Conservation (phyloP, 2,329 filamentous ascomycete species). For the Hypoxylon sp. region DNA sequence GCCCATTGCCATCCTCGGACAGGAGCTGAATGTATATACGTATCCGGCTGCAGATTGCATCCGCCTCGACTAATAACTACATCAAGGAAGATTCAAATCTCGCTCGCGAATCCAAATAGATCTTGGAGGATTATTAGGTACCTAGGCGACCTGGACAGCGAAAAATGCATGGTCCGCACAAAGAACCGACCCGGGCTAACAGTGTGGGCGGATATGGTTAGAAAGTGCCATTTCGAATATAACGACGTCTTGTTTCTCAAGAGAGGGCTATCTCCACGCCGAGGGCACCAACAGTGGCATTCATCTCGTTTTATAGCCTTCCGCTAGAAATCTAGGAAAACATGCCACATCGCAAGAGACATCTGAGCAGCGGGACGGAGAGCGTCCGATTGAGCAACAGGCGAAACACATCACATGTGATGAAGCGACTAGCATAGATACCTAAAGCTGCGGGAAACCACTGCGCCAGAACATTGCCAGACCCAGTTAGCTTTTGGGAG, state of each 20-base stretch:
- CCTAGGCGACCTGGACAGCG: neutral
- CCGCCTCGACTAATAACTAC: neutral
- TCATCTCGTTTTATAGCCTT: constrained; percentile 18
- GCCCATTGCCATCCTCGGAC: neutral
- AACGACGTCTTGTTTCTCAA: constrained; percentile 7
- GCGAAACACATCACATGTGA: neutral
- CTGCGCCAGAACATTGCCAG: neutral
- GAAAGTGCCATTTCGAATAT: neutral
- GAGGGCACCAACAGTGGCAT: neutral
- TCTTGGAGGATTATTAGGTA: neutral
- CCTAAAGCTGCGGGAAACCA: neutral
- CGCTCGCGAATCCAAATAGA: constrained; percentile 2
- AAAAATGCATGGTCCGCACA: constrained; percentile 15
- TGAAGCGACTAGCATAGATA: neutral
- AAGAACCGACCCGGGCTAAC: constrained; percentile 3
- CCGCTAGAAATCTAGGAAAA: neutral
- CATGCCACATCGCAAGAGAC: neutral
- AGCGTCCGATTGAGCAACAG: neutral
- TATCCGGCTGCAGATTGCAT: neutral
- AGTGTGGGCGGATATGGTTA: constrained; percentile 1
- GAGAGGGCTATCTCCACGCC: constrained; percentile 12
- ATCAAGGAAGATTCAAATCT: neutral
- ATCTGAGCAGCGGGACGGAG: neutral
- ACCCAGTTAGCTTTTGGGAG: neutral
- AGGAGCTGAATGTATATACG: neutral